Conservation (phyloP, 345 rosid species). For the Brassica rapa region DNA sequence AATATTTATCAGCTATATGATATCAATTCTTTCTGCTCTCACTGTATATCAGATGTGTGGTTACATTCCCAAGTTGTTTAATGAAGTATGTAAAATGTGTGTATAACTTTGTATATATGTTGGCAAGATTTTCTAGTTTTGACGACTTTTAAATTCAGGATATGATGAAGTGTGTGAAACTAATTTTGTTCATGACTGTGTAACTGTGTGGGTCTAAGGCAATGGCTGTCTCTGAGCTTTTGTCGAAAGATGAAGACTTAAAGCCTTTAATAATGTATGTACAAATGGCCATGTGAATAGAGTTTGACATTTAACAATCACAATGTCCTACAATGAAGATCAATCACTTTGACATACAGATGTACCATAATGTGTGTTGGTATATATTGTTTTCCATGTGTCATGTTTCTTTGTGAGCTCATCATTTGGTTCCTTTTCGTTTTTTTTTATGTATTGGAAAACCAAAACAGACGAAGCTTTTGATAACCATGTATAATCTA, state of each 20-base stretch:
- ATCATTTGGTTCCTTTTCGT: slow-evolving; percentile 23
- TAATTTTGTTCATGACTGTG: slow-evolving; percentile 17
- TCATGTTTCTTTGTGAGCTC: slow-evolving; percentile 35
- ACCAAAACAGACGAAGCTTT: slow-evolving; percentile 5
- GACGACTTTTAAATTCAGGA: slow-evolving; percentile 1
- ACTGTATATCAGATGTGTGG: background rate
- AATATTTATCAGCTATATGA: slow-evolving; percentile 51
- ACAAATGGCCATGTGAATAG: slow-evolving; percentile 30
- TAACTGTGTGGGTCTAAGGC: slow-evolving; percentile 31
- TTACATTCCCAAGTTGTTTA: slow-evolving; percentile 3
- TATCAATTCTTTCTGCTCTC: background rate
- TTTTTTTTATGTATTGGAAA: slow-evolving; percentile 22
- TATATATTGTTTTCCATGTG: slow-evolving; percentile 37
- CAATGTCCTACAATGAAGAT: slow-evolving; percentile 38
- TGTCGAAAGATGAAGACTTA: slow-evolving; percentile 26
- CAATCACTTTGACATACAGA: slow-evolving; percentile 30
- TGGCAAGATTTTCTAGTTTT: background rate
- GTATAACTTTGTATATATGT: background rate
- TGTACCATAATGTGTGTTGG: slow-evolving; percentile 26
- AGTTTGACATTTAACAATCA: slow-evolving; percentile 40
- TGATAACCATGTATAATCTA: slow-evolving; percentile 13
- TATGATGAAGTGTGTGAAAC: slow-evolving; percentile 30
- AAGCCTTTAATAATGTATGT: slow-evolving; percentile 28
- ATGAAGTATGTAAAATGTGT: slow-evolving; percentile 7
- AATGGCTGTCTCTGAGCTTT: slow-evolving; percentile 41